Base-by-base conservation (phyloP, 805 yeast species). In the Pichia manshurica region DNA sequence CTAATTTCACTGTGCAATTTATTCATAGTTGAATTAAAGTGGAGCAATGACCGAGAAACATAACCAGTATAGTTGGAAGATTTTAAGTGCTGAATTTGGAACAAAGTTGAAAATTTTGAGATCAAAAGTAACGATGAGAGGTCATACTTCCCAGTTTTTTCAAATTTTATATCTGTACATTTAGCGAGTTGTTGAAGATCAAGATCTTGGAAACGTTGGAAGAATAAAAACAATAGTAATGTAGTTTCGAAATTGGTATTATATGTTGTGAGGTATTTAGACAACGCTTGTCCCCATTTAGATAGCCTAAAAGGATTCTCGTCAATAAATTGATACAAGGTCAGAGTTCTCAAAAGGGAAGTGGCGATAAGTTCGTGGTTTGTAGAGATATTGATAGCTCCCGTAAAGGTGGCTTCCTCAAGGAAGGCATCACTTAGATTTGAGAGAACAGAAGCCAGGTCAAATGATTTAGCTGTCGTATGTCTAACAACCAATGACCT, bases 61-160 rank as follows among this genome's bases (percentile, higher is more conserved):
- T 88, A 89, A 2, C 90, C 90, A 39, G 75, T 74, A 65, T 78
- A 82, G 43, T 75, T 77, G 35, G 70, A 70, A 23, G 78, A 78
- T 57, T 67, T 70, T 39, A 69, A 55, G 28, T 82, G 81, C 4
- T 73, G 69, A 3, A 73, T 58, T 17, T 72, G 65, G 34, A 78
- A 65, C 5, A 79, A 62, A 3, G 75, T 63, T 15, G 77, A 66
- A 10, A 81, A 62, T 52, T 84, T 74, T 7, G 79, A 63, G 19
- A 79, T 63, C 39, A 80, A 56, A 21, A 67, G 58, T 15, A 73
- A 67, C 10, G 69, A 20, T 9, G 42, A 34, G 21, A 34, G 8
- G 34, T 33, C 28, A 21, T 64, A 64, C 6, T 77, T 68, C 28
- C 65, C 68, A 19, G 74, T 72, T 21, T 67, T 63, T 39, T 73